Conservation (phyloP, 352 stramenopile genomes). For the Saprolegnia diclina region DNA sequence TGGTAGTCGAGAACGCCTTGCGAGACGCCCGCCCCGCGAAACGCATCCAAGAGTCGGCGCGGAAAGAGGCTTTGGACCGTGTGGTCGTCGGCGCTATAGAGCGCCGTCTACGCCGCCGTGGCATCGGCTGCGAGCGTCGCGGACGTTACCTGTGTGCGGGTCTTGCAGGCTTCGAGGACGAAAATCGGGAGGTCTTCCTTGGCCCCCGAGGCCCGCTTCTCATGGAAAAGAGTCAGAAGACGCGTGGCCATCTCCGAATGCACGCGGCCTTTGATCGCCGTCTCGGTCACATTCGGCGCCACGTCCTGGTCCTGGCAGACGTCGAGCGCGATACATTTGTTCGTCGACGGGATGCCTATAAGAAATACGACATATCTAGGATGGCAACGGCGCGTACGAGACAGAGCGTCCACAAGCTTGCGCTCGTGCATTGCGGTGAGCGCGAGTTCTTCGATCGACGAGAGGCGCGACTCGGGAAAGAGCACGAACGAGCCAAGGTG, state of each 20-base stretch:
- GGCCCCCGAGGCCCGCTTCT: background rate
- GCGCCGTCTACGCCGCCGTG: slow-evolving; percentile 24
- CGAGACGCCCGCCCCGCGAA: slow-evolving; percentile 41
- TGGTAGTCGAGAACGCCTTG: background rate
- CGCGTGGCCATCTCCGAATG: slow-evolving; percentile 37
- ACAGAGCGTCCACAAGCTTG: slow-evolving; percentile 53
- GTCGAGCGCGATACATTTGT: slow-evolving; percentile 62
- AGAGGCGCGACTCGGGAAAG: slow-evolving; percentile 61
- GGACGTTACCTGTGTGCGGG: slow-evolving; percentile 29
- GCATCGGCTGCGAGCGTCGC: background rate
- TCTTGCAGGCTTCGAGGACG: slow-evolving; percentile 48
- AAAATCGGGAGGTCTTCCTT: slow-evolving; percentile 28
- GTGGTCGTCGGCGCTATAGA: slow-evolving; percentile 36
- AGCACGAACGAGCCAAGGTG: slow-evolving; percentile 65
- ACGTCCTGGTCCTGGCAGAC: slow-evolving; percentile 52
- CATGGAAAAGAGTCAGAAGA: slow-evolving; percentile 29
- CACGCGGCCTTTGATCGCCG: slow-evolving; percentile 46
- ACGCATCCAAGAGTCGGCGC: slow-evolving; percentile 52
- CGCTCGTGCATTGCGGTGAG: slow-evolving; percentile 57
- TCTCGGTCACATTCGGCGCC: slow-evolving; percentile 27
- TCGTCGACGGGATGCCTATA: slow-evolving; percentile 53
- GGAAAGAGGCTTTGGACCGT: slow-evolving; percentile 50
- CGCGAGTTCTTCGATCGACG: slow-evolving; percentile 62
- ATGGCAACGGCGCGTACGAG: slow-evolving; percentile 34
- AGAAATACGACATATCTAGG: background rate